Evolutionary conservation across 2,329 filamentous ascomycete genomes (phyloP).

Genomic region (Cytospora schulzeri): DNA sequence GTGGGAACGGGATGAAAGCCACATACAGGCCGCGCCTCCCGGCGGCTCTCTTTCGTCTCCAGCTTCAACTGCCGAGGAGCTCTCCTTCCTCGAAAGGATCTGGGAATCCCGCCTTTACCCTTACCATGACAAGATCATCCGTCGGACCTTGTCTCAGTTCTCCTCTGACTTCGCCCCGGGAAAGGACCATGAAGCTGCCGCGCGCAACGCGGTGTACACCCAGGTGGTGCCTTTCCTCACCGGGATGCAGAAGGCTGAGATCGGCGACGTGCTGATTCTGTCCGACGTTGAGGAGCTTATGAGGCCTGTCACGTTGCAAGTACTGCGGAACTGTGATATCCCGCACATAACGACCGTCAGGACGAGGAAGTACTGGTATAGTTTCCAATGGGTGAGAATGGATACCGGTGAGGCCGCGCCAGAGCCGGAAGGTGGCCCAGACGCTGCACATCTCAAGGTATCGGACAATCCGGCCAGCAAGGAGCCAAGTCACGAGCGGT

Average conservation of each 20-base stretch:
- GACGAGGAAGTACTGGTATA: slow-evolving; percentile 42
- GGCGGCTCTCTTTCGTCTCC: slow-evolving; percentile 27
- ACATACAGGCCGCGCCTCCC: not conserved
- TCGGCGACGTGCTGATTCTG: slow-evolving; percentile 46
- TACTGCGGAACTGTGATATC: slow-evolving; percentile 41
- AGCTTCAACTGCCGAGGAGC: slow-evolving; percentile 42
- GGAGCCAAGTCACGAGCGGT: slow-evolving; percentile 35
- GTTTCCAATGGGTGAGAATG: slow-evolving; percentile 41
- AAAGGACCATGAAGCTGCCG: slow-evolving; percentile 42
- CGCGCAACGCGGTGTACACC: slow-evolving; percentile 43
- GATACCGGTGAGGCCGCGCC: not conserved
- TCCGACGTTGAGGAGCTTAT: slow-evolving; percentile 51
- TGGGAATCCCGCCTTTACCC: slow-evolving; percentile 37
- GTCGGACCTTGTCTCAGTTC: slow-evolving; percentile 39
- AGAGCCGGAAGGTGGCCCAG: not conserved
- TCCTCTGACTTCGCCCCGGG: slow-evolving; percentile 30
- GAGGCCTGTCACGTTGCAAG: slow-evolving; percentile 38
- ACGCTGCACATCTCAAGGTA: not conserved
- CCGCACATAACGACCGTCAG: slow-evolving; percentile 38
- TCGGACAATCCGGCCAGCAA: not conserved
- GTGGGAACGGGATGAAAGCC: slow-evolving; percentile 8
- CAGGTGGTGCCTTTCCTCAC: slow-evolving; percentile 43
- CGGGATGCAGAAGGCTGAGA: slow-evolving; percentile 36
- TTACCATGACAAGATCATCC: slow-evolving; percentile 45
- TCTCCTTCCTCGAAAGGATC: slow-evolving; percentile 40